Percentiles rank a stretch among this genome's conserved stretches.
Conservation (phyloP, 2,329 filamentous ascomycete genomes). For the Zasmidium cellare region DNA sequence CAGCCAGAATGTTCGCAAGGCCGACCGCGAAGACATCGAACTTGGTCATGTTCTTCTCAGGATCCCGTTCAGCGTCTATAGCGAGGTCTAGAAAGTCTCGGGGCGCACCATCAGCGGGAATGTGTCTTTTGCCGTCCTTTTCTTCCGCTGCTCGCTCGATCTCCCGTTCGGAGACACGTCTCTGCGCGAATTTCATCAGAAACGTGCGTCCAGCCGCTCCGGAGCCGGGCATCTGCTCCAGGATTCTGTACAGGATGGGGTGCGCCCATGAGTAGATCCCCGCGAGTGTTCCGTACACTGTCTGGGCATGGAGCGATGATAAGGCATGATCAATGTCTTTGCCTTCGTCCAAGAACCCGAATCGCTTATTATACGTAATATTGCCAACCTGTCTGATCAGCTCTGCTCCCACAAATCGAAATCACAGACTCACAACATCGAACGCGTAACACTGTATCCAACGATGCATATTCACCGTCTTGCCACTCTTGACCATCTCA, state of each 20-base stretch:
- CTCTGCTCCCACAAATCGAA: no score
- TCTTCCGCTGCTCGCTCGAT: constrained; percentile 5
- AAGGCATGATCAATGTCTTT: constrained; percentile 30
- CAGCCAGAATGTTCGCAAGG: constrained; percentile 23
- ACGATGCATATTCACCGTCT: constrained; percentile 19
- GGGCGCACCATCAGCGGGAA: neutral
- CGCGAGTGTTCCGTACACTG: constrained; percentile 14
- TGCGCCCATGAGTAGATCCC: constrained; percentile 20
- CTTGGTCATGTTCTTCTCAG: constrained; percentile 19
- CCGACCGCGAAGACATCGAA: constrained; percentile 21
- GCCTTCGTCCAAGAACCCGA: constrained; percentile 39
- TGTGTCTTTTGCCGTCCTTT: constrained; percentile 2
- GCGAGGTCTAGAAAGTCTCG: constrained; percentile 20
- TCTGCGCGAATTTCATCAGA: constrained; percentile 12
- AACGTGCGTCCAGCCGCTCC: constrained; percentile 15
- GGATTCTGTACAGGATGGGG: constrained; percentile 14
- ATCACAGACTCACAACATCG: constrained; percentile 37
- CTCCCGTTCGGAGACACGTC: constrained; percentile 11
- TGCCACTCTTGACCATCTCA: constrained; percentile 11
- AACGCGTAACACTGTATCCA: constrained; percentile 41
- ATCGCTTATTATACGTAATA: constrained; percentile 40
- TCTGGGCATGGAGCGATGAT: constrained; percentile 10
- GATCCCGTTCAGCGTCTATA: constrained; percentile 19
- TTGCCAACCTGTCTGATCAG: constrained; percentile 27
- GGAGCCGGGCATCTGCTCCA: constrained; percentile 15